Conservation (phyloP, 2,329 filamentous ascomycete genomes). For the Nemania sp. region DNA sequence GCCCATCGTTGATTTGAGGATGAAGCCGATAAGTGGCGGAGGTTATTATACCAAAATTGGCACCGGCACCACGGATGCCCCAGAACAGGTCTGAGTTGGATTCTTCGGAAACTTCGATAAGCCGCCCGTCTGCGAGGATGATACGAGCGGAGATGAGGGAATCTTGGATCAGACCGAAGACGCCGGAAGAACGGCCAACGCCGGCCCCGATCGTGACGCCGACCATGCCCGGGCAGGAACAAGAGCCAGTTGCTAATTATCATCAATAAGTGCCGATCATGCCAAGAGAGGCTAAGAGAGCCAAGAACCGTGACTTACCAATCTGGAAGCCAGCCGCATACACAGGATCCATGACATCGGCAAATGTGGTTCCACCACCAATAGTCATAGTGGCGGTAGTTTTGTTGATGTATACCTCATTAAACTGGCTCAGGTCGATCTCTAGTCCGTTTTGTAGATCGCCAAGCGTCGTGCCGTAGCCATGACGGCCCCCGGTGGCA, state of each 20-base stretch:
- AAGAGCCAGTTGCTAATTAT: constrained; percentile 19
- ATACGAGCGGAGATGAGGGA: constrained; percentile 35
- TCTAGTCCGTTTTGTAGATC: constrained; percentile 10
- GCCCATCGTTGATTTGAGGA: constrained; percentile 9
- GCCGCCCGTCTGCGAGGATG: constrained; percentile 32
- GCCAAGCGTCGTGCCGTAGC: constrained; percentile 2
- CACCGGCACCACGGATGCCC: constrained; percentile 22
- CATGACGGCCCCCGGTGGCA: constrained; percentile 21
- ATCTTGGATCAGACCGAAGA: constrained; percentile 34
- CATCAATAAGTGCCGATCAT: background rate
- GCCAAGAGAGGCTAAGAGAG: background rate
- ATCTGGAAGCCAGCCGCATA: background rate
- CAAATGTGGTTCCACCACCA: constrained; percentile 3
- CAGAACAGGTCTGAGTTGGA: constrained; percentile 25
- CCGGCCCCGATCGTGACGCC: constrained; percentile 33
- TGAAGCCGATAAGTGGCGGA: constrained; percentile 19
- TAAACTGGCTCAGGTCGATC: constrained; percentile 32
- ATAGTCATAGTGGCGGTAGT: constrained; percentile 26
- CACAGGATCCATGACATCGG: background rate
- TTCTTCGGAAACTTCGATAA: constrained; percentile 24
- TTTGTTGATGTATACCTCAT: constrained; percentile 28
- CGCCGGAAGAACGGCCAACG: constrained; percentile 27
- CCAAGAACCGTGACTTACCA: background rate
- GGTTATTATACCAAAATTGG: constrained; percentile 23
- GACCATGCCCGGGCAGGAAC: constrained; percentile 27